These are phyloP conservation scores for Ophiostoma sp. DNA, from an alignment of 2,329 filamentous ascomycete genomes.

Conservation along the genomic window DNA sequence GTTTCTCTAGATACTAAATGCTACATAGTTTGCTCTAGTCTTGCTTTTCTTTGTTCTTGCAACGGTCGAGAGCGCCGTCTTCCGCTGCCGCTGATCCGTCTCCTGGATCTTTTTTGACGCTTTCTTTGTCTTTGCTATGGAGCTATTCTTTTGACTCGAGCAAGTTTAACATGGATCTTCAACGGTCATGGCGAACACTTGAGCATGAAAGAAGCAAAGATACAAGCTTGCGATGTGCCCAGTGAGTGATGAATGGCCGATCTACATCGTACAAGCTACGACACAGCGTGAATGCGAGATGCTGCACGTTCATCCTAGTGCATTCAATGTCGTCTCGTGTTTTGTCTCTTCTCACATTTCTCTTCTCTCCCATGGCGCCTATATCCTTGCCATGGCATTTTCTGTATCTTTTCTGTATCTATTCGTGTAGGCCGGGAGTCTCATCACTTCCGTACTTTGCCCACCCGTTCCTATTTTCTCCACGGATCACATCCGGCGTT, in stretches of 20 bases:
- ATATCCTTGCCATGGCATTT: not conserved
- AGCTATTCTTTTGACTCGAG: not conserved
- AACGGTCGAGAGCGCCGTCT: slow-evolving; percentile 1
- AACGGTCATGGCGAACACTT: not conserved
- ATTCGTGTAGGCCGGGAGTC: not conserved
- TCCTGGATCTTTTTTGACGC: not conserved
- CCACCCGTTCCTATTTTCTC: not conserved
- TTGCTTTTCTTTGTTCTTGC: not conserved
- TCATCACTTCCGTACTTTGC: not conserved
- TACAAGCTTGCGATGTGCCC: not conserved
- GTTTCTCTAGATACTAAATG: not conserved
- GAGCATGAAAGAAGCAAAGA: not conserved
- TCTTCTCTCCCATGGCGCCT: not conserved
- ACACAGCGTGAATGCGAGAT: not conserved
- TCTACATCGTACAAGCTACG: not conserved
- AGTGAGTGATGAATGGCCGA: not conserved
- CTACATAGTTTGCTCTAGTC: no score
- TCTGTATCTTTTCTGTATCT: not conserved
- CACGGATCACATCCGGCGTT: slow-evolving; percentile 4
- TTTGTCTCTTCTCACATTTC: not conserved
- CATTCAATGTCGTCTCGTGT: not conserved
- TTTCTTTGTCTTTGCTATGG: not conserved
- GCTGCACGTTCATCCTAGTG: not conserved
- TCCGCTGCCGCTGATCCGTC: slow-evolving; percentile 2
- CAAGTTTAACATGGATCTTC: not conserved